A percentile compares a stretch with the other conserved stretches of the same genome.
These are phyloP conservation scores for Platanthera guangdongensis DNA, from an alignment of 106 monocot species.

Conservation along the genomic window DNA sequence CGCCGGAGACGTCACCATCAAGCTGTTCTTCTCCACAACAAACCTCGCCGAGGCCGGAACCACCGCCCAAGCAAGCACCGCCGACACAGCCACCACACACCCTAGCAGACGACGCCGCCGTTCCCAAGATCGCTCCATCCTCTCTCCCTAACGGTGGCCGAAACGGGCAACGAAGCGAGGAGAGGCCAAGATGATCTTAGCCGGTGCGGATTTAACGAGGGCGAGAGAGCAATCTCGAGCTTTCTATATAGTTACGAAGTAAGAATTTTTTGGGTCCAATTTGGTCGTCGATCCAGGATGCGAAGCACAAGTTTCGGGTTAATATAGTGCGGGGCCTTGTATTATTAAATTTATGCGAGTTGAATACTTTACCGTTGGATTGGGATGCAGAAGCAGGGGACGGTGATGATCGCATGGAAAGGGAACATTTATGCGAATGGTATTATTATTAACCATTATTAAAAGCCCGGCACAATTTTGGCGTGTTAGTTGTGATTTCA, in stretches of 20 bases:
- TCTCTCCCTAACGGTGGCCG: background rate
- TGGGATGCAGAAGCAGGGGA: background rate
- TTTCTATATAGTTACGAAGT: background rate
- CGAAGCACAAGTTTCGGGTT: background rate
- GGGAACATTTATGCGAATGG: background rate
- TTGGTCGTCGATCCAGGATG: background rate
- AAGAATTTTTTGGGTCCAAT: background rate
- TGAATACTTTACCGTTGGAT: background rate
- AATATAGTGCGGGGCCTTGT: background rate
- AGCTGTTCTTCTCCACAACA: constrained; percentile 96
- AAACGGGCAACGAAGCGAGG: background rate
- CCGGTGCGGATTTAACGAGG: background rate
- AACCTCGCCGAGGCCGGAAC: constrained; percentile 36
- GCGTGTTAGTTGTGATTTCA: background rate
- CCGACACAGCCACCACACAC: constrained; percentile 7
- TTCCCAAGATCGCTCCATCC: background rate
- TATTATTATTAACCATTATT: no score
- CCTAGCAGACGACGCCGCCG: background rate
- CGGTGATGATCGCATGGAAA: background rate
- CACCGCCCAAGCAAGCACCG: background rate
- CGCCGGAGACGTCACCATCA: constrained; percentile 83
- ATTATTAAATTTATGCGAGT: background rate
- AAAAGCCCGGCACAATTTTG: background rate
- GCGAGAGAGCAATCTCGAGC: background rate
- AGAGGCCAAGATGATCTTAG: background rate